Evolutionary conservation across 1,284 basidiomycete genomes (phyloP).

Genomic region (Retiboletus fuscus): DNA sequence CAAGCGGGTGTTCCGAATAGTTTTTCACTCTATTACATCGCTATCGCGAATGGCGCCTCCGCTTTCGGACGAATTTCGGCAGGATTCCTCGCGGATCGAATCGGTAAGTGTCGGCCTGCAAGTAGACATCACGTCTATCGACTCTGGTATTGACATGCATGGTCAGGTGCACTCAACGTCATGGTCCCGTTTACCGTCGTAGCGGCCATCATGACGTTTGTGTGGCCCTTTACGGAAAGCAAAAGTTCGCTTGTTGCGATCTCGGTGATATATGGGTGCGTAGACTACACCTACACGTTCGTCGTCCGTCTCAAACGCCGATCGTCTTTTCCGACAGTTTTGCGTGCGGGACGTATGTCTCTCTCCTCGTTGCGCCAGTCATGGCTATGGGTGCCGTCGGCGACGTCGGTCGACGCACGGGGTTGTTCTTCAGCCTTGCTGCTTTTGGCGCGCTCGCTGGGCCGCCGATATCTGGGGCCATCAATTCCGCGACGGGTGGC

Average conservation of each 20-base stretch:
- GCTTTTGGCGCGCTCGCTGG: conserved; percentile 60
- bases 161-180: conserved; percentile 56
- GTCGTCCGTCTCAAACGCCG: conserved; percentile 1
- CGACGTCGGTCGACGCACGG: conserved; percentile 70
- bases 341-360: conserved; percentile 67
- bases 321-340: conserved; percentile 62
- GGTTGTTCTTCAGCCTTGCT: conserved; percentile 67
- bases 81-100: conserved; percentile 55
- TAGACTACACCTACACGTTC: not conserved
- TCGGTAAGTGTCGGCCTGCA: conserved; percentile 47
- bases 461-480: conserved; percentile 64
- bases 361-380: conserved; percentile 65
- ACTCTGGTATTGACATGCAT: conserved; percentile 4
- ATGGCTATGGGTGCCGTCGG: conserved; percentile 68
- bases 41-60: conserved; percentile 62
- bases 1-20: conserved; percentile 50
- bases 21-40: conserved; percentile 59
- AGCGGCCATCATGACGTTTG: conserved; percentile 55
- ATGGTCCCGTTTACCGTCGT: conserved; percentile 57
- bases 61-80: conserved; percentile 55
- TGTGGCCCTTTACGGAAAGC: conserved; percentile 59
- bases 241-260: conserved; percentile 51
- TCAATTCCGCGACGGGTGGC: conserved; percentile 49
- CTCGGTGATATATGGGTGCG: conserved; percentile 59
- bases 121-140: not conserved